Conservation (phyloP, 2,329 filamentous ascomycete species). For the Boeremia exigua region DNA sequence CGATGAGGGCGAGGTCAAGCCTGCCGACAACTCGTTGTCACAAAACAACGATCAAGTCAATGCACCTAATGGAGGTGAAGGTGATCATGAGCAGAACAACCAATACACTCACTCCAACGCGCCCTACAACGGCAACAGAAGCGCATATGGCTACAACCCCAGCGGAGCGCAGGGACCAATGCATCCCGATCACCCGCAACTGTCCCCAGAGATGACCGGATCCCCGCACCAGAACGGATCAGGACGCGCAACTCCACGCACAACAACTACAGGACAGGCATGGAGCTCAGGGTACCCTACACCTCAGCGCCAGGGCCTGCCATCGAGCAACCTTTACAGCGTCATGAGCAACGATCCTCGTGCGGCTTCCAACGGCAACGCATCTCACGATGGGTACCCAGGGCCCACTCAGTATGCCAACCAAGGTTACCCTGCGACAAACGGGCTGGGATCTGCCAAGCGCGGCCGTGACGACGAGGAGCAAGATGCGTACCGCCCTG, state of each 20-base stretch:
- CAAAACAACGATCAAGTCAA: constrained; percentile 58
- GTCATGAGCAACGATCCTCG: constrained; percentile 86
- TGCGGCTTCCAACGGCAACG: constrained; percentile 67
- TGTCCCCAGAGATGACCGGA: constrained; percentile 81
- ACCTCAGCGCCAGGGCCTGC: constrained; percentile 71
- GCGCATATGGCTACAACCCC: constrained; percentile 76
- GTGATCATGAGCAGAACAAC: constrained; percentile 75
- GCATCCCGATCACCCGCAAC: constrained; percentile 74
- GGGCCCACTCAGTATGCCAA: constrained; percentile 67
- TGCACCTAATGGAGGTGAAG: constrained; percentile 67
- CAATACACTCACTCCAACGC: constrained; percentile 86
- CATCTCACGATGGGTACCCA: constrained; percentile 73
- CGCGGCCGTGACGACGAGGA: constrained; percentile 68
- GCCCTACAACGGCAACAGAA: constrained; percentile 73
- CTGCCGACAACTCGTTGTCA: constrained; percentile 64
- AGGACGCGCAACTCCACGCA: constrained; percentile 84
- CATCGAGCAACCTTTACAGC: constrained; percentile 84
- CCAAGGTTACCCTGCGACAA: constrained; percentile 63
- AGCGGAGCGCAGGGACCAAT: constrained; percentile 70
- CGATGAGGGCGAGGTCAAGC: constrained; percentile 69
- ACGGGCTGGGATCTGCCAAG: constrained; percentile 67
- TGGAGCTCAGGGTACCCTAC: constrained; percentile 78
- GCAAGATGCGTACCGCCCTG: constrained; percentile 71
- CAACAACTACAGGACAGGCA: constrained; percentile 71
- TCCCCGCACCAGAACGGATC: constrained; percentile 84